Base-by-base conservation (phyloP, 768 basidiomycete genomes). In the Cyclocybe aegerita region DNA sequence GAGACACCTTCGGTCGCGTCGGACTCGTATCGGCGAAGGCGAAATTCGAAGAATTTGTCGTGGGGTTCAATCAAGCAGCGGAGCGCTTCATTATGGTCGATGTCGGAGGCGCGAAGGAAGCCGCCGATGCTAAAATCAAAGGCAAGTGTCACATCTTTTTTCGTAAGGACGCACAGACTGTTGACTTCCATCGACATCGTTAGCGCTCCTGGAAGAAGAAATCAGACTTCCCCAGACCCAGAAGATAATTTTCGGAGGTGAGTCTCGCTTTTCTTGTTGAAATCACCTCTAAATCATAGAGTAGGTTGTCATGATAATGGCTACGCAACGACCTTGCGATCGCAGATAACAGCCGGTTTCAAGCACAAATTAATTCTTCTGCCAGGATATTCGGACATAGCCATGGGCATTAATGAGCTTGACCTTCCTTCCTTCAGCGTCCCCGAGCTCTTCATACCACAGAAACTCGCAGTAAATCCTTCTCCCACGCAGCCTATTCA, bases 101-200 rank as follows among this genome's bases (percentile, higher is more conserved):
- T 65, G 85, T 85, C 44, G 87, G 87, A 42, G 71, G 69, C 52
- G 81, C 75, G 43, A 89, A 89, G 68, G 87, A 89, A 72, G 84
- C 82, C 3, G 86, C 85, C 29, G 86, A 89, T 64, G 77, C 82
- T 39, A 89, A 89, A 68, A 79, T 89, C 62, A 86, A 85, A 75
- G 83, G 88, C 86, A 56, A 43, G 63, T 39, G 8, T 65, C 67
- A 34, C 45, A 42, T 36, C 33, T 46, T 39, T 7, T 15, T 55
- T 34, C 37, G 32, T 32, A 37, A 47, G 47, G 47, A 14, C 38
- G 40, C 46, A 34, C 42, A 31, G 17, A 40, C 11, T 33, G 15
- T 40, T 48, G 36, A 54, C 15, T 41, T 23, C 15, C 32, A n/a
- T n/a, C n/a, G n/a, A n/a, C 9, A 30, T 6, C 61, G 48, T 11